These are phyloP conservation scores for Ceratobasidium sp. DNA, from an alignment of 1,284 basidiomycete genomes.

Conservation along the genomic window DNA sequence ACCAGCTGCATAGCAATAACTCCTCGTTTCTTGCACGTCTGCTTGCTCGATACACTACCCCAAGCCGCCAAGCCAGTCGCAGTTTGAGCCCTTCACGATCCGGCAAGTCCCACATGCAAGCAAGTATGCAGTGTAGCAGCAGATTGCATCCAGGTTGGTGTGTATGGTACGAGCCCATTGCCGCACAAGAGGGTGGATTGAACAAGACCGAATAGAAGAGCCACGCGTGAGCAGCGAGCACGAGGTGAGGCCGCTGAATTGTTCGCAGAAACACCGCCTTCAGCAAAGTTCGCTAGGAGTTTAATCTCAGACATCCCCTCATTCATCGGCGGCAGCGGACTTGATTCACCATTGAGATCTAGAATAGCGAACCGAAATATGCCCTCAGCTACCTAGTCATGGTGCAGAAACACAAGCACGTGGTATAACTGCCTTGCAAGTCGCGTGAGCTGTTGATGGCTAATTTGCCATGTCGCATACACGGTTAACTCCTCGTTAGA, in stretches of 20 bases:
- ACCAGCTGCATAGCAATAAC: neutral
- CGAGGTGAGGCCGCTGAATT: neutral
- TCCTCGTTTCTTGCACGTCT: neutral
- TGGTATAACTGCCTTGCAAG: conserved; percentile 3
- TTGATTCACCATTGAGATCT: neutral
- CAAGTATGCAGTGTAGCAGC: neutral
- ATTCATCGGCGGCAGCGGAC: neutral
- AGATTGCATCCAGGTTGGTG: neutral
- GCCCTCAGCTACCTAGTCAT: conserved; percentile 1
- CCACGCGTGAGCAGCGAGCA: conserved; percentile 10
- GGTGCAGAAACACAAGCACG: conserved; percentile 13
- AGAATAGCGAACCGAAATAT: conserved; percentile 4
- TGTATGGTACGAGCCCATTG: conserved; percentile 15
- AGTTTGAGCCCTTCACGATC: neutral
- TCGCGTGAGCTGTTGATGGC: neutral
- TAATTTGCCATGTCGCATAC: conserved; percentile 9
- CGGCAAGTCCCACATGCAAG: neutral
- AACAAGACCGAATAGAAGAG: neutral
- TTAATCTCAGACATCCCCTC: too few relatives aligned
- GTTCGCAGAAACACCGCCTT: neutral
- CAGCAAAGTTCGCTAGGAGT: too few relatives aligned
- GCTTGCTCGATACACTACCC: neutral
- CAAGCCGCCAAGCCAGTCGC: neutral
- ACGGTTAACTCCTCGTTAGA: conserved; percentile 16
- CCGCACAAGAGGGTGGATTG: conserved; percentile 17